phyloP scores from a whole-genome alignment of 2,329 filamentous ascomycete species.

The Penicillium olsonii region DNA sequence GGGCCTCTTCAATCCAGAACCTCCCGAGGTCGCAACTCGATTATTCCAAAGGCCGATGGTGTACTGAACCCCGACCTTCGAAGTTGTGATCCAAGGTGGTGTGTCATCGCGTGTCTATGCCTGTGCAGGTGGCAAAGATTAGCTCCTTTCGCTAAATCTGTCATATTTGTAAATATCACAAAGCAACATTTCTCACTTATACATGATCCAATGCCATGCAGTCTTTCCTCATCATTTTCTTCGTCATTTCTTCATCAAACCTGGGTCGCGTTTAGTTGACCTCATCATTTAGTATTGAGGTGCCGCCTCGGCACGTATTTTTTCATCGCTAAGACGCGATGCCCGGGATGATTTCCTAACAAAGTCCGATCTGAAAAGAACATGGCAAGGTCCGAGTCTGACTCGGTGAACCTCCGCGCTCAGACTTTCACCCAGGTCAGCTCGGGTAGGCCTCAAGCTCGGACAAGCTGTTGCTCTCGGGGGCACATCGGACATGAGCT shows the following conservation, averaged over 20 bases:
- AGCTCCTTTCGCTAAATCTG: not conserved
- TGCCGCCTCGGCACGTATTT: too few relatives aligned
- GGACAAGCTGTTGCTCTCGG: not conserved
- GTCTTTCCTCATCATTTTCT: not conserved
- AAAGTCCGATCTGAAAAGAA: too few relatives aligned
- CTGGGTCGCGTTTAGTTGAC: too few relatives aligned
- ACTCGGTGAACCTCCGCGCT: not conserved
- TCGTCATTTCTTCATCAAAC: not conserved
- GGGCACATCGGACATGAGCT: not conserved
- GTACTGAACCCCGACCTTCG: too few relatives aligned
- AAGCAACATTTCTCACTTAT: not conserved
- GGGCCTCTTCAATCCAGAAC: not conserved
- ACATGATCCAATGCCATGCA: not conserved
- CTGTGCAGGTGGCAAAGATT: not conserved
- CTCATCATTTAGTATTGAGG: too few relatives aligned
- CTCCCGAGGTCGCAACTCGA: too few relatives aligned
- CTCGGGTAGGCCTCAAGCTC: not conserved
- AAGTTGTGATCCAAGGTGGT: not conserved
- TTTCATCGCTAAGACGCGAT: too few relatives aligned
- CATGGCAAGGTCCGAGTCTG: too few relatives aligned
- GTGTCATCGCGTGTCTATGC: not conserved
- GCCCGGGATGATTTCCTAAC: too few relatives aligned
- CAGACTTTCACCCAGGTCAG: not conserved
- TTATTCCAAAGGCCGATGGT: not conserved
- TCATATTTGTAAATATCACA: not conserved